A percentile compares a stretch with the other conserved stretches of the same genome.
phyloP scores from a whole-genome alignment of 768 basidiomycete genomes.

The Lactarius hatsudake region DNA sequence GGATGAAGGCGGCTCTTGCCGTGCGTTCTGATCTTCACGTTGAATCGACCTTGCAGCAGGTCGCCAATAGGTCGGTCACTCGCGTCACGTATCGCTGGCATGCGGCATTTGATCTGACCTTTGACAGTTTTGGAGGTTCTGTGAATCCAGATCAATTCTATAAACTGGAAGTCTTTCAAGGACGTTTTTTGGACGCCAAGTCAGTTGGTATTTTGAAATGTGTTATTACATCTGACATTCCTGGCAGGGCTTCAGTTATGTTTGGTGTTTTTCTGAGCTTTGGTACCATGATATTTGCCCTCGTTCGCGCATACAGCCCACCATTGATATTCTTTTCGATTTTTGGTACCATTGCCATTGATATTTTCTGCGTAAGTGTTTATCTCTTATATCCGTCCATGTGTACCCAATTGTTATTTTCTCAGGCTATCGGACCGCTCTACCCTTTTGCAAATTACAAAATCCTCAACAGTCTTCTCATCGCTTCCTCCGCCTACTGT shows the following conservation, averaged over 20 bases:
- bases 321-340: constrained; percentile 45
- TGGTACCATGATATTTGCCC: constrained; percentile 43
- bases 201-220: constrained; percentile 7
- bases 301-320: constrained; percentile 46
- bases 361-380: constrained; percentile 40
- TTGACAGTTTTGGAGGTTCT: constrained; percentile 34
- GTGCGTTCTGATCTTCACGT: constrained; percentile 38
- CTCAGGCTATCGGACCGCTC: constrained; percentile 46
- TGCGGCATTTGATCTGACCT: neutral
- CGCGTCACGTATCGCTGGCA: neutral
- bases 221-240: constrained; percentile 1
- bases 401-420: neutral
- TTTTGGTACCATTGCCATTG: constrained; percentile 48
- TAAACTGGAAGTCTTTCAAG: constrained; percentile 44
- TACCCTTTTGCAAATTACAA: constrained; percentile 48
- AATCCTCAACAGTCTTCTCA: constrained; percentile 42
- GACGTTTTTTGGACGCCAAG: constrained; percentile 48
- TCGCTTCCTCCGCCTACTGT: constrained; percentile 45
- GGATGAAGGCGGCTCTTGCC: constrained; percentile 48
- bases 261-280: constrained; percentile 50
- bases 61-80: constrained; percentile 20
- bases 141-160: constrained; percentile 41
- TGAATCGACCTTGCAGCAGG: constrained; percentile 31
- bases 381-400: neutral
- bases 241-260: constrained; percentile 40